These are phyloP conservation scores for Lantana camara DNA, from an alignment of 257 asterid species.

Conservation along the genomic window DNA sequence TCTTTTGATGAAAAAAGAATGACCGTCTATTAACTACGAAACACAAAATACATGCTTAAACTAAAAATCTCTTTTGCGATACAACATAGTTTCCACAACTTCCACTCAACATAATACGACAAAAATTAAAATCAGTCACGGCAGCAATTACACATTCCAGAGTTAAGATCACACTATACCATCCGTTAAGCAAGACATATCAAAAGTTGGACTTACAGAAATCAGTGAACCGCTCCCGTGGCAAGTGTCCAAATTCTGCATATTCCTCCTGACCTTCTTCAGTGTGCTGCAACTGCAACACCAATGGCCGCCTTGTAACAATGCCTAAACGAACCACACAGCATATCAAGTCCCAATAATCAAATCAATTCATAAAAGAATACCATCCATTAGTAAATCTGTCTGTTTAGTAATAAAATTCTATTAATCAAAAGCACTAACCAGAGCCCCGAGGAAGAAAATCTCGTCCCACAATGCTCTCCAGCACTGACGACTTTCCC, in stretches of 20 bases:
- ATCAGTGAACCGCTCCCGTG: constrained; percentile 62
- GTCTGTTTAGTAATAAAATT: not conserved
- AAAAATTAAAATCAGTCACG: constrained; percentile 14
- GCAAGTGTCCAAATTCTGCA: constrained; percentile 89
- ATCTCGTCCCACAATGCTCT: constrained; percentile 92
- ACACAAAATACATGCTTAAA: not conserved
- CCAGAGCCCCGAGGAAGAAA: constrained; percentile 99
- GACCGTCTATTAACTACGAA: not conserved
- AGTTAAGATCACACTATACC: constrained; percentile 15
- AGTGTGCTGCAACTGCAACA: constrained; percentile 77
- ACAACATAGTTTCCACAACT: constrained; percentile 1
- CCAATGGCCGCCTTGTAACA: constrained; percentile 93
- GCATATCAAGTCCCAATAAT: constrained; percentile 11
- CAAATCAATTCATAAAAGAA: not conserved
- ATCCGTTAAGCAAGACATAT: constrained; percentile 1
- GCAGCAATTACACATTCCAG: constrained; percentile 5
- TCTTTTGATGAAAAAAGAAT: not conserved
- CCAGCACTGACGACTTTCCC: constrained; percentile 93
- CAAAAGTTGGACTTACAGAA: constrained; percentile 53
- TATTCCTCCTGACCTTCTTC: constrained; percentile 74
- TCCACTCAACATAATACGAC: not conserved
- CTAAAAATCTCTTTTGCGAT: not conserved
- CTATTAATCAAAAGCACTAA: constrained; percentile 33
- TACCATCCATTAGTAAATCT: not conserved
- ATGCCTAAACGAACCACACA: constrained; percentile 53